Evolutionary conservation across 805 yeast species (phyloP).

Genomic region (Kregervanrija pseudodelftensis): DNA sequence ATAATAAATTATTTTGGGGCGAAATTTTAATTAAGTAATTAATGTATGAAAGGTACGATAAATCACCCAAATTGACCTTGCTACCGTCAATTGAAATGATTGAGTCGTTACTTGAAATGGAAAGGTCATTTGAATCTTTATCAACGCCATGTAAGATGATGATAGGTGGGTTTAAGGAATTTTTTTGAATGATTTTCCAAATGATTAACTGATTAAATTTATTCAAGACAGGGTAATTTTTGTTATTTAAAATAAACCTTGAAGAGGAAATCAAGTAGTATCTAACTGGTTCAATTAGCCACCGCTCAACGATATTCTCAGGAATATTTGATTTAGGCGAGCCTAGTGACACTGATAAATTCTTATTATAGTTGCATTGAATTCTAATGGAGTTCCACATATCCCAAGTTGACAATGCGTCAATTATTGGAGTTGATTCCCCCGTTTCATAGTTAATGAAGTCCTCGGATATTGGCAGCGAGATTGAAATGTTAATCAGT

Average conservation of each 20-base stretch:
- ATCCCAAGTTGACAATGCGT: slow-evolving; percentile 61
- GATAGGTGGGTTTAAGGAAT: slow-evolving; percentile 33
- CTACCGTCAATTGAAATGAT: slow-evolving; percentile 10
- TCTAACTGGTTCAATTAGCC: slow-evolving; percentile 64
- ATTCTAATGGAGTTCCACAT: slow-evolving; percentile 63
- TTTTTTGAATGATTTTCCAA: slow-evolving; percentile 35
- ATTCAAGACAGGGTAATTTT: slow-evolving; percentile 57
- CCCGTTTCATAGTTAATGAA: slow-evolving; percentile 19
- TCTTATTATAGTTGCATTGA: slow-evolving; percentile 44
- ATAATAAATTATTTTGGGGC: slow-evolving; percentile 19
- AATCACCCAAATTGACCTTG: slow-evolving; percentile 18
- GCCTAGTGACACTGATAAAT: slow-evolving; percentile 66
- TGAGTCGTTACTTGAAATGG: background rate
- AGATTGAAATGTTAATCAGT: slow-evolving; percentile 35
- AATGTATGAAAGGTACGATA: slow-evolving; percentile 26
- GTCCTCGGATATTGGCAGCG: slow-evolving; percentile 45
- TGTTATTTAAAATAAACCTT: slow-evolving; percentile 51
- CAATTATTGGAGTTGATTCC: slow-evolving; percentile 24
- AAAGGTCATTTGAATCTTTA: slow-evolving; percentile 19
- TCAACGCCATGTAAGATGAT: slow-evolving; percentile 50
- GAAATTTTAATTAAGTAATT: slow-evolving; percentile 16
- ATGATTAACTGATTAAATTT: slow-evolving; percentile 47
- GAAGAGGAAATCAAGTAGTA: slow-evolving; percentile 49
- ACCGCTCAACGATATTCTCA: slow-evolving; percentile 42
- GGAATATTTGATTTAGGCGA: slow-evolving; percentile 59